Base-by-base conservation (phyloP, 352 stramenopile genomes). In the Poterioochromonas sp. region DNA sequence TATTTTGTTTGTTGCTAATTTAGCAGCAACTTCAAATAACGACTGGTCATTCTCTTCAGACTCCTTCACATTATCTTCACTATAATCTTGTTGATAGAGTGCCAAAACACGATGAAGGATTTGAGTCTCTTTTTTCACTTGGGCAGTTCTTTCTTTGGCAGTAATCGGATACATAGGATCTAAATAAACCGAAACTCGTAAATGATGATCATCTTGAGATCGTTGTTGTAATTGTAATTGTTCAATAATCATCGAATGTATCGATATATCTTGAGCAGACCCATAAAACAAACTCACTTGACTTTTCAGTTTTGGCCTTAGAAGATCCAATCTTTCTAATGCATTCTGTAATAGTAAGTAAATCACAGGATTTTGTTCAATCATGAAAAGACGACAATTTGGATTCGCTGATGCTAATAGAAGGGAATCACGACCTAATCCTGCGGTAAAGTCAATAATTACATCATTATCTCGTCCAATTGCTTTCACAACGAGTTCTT, bases 41-140 rank as follows among this genome's bases (percentile, higher is more conserved):
- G 1, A 1, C 3, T 34, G 2, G 29, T 63, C 29, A 63, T 63
- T 63, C 26, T 63, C 29, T 29, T 32, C 26, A 51, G 5, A 51
- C 2, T 2, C 2, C 26, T 69, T 32, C 3, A 43, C 60, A 69
- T 44, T 26, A 5, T 20, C 60, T 26, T 5, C 3, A 40, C 1
- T 43, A 43, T 26, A 11, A n/a, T n/a, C n/a, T n/a, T n/a, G n/a
- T n/a, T 20, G 11, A 22, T 22, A 53, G 44, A 22, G 44, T n/a
- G n/a, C 60, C 22, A 44, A 1, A n/a, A 69, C 1, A 5, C 32
- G 22, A 26, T 69, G 60, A 39, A 69, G 60, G 11, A 69, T 43
- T 69, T 69, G 60, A 44, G 60, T 69, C 8, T 69, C 60, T n/a
- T 69, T 69, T 43, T 69, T 69, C 60, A 69, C 60, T 15, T 32